A percentile compares a stretch with the other conserved stretches of the same genome.
Evolutionary conservation across 2,329 filamentous ascomycete species (phyloP).

Genomic region (Microdochium nivale): DNA sequence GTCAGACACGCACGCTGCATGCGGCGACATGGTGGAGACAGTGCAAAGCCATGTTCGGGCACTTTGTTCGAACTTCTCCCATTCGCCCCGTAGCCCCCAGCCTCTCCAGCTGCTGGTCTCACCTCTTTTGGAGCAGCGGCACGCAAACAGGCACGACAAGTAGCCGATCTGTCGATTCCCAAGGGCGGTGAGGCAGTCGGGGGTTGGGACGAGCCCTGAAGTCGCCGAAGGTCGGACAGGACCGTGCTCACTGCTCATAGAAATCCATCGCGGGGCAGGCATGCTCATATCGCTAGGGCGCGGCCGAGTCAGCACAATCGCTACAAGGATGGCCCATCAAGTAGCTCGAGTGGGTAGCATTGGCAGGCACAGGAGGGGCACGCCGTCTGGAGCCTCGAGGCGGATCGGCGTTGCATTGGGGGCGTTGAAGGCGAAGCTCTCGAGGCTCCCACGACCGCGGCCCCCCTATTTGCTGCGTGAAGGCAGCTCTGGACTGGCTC

Average conservation of each 20-base stretch:
- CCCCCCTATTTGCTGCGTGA: not conserved
- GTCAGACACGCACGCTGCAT: too few relatives aligned
- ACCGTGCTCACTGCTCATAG: not conserved
- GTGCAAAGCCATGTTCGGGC: too few relatives aligned
- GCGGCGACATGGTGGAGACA: too few relatives aligned
- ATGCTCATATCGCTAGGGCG: not conserved
- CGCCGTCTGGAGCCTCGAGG: not conserved
- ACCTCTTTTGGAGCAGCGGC: too few relatives aligned
- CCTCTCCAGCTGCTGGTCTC: too few relatives aligned
- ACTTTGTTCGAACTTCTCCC: too few relatives aligned
- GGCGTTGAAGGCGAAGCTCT: not conserved
- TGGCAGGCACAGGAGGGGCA: not conserved
- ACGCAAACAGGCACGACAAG: too few relatives aligned
- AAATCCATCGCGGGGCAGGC: not conserved
- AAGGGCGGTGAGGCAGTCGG: not conserved
- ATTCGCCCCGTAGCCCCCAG: too few relatives aligned
- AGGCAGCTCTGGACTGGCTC: not conserved
- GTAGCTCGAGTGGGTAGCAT: not conserved
- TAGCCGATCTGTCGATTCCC: too few relatives aligned
- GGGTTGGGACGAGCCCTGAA: not conserved
- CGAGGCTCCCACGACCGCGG: not conserved
- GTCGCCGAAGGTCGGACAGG: not conserved
- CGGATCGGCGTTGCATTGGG: not conserved
- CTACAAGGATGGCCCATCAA: not conserved
- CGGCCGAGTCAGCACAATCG: not conserved